These are phyloP conservation scores for Pestalotiopsis fici DNA, from an alignment of 2,329 filamentous ascomycete genomes.

Conservation along the genomic window DNA sequence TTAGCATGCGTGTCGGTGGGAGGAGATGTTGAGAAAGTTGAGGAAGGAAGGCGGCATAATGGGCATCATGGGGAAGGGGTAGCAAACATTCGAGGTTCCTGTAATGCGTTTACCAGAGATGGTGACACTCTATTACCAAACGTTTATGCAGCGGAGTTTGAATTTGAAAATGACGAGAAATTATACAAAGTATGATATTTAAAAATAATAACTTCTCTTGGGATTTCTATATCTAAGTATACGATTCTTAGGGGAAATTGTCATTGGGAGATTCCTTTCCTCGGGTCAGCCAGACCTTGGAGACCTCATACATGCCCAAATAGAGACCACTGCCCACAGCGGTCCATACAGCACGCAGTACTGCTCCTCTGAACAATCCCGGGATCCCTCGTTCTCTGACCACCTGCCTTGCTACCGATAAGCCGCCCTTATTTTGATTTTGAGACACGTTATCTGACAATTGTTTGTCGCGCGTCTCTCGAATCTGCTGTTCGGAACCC, in stretches of 20 bases:
- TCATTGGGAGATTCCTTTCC: slow-evolving; percentile 27
- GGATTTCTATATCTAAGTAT: too few relatives aligned
- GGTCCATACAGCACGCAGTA: slow-evolving; percentile 77
- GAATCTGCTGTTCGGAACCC: slow-evolving; percentile 25
- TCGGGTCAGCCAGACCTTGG: slow-evolving; percentile 62
- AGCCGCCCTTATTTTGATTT: slow-evolving; percentile 35
- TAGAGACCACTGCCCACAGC: slow-evolving; percentile 82
- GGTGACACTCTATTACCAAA: too few relatives aligned
- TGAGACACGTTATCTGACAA: slow-evolving; percentile 32
- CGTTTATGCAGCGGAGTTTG: too few relatives aligned
- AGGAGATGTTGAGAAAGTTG: too few relatives aligned
- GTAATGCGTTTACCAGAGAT: too few relatives aligned
- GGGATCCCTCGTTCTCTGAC: slow-evolving; percentile 66
- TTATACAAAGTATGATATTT: too few relatives aligned
- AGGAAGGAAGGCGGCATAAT: too few relatives aligned
- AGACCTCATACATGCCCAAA: slow-evolving; percentile 82
- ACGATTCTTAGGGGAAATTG: neutral
- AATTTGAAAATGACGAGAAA: too few relatives aligned
- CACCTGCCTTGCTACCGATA: slow-evolving; percentile 66
- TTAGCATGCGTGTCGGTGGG: too few relatives aligned
- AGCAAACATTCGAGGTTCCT: too few relatives aligned
- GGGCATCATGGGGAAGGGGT: too few relatives aligned
- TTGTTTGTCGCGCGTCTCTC: slow-evolving; percentile 24
- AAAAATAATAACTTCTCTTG: too few relatives aligned
- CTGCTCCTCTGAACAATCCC: slow-evolving; percentile 77